Evolutionary conservation across 768 basidiomycete genomes (phyloP).

Genomic region (Hygrocybe punicea): DNA sequence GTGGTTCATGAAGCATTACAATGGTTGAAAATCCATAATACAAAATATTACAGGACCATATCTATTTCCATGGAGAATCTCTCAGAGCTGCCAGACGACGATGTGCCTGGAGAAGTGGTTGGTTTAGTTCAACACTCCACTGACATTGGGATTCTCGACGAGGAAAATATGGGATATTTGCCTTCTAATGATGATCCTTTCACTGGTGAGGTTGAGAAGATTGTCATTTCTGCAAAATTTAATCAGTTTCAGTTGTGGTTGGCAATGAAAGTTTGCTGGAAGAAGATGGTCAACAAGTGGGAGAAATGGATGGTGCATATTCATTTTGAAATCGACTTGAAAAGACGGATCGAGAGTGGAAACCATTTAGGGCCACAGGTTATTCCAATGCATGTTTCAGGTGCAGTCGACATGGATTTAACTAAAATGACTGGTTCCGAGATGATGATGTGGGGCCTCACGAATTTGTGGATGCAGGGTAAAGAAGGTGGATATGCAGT

Average conservation of each 20-base stretch:
- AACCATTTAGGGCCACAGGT: conserved; percentile 28
- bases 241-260: no score
- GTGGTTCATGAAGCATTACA: conserved; percentile 23
- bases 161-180: conserved; percentile 33
- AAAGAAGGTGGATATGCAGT: conserved; percentile 26
- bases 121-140: conserved; percentile 12
- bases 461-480: conserved; percentile 13
- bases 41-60: conserved; percentile 21
- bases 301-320: neutral
- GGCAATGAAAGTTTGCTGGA: neutral
- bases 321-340: neutral
- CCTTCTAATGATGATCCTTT: conserved; percentile 11
- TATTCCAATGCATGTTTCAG: conserved; percentile 26
- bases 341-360: neutral
- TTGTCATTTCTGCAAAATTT: neutral
- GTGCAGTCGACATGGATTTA: no score
- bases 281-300: neutral
- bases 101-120: conserved; percentile 30
- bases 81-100: conserved; percentile 26
- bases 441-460: conserved; percentile 24
- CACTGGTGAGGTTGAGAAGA: neutral
- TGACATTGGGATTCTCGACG: conserved; percentile 13
- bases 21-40: conserved; percentile 35
- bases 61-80: conserved; percentile 18
- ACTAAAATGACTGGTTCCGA: conserved; percentile 17